Evolutionary conservation across 768 basidiomycete species (phyloP).

Genomic region (Xanthoconium purpureum): DNA sequence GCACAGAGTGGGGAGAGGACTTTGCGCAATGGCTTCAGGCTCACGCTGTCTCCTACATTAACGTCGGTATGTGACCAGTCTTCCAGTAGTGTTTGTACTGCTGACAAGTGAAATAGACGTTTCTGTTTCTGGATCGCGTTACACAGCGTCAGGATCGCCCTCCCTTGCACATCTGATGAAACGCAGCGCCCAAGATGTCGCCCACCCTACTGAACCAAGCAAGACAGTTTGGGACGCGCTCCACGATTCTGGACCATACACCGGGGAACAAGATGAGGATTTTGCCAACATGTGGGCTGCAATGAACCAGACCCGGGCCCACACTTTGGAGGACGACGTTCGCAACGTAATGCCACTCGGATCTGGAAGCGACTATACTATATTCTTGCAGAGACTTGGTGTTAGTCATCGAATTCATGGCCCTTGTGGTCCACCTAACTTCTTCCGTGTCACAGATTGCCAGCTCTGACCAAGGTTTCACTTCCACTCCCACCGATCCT

Average conservation of each 20-base stretch:
- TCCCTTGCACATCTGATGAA: constrained; percentile 61
- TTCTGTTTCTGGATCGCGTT: constrained; percentile 56
- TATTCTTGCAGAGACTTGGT: constrained; percentile 80
- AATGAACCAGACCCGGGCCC: constrained; percentile 24
- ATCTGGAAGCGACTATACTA: constrained; percentile 86
- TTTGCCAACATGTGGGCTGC: constrained; percentile 40
- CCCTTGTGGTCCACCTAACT: background rate
- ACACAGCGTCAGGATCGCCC: constrained; percentile 51
- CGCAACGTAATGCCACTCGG: constrained; percentile 59
- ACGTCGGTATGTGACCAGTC: constrained; percentile 48
- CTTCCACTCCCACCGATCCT: constrained; percentile 44
- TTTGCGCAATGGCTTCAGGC: constrained; percentile 76
- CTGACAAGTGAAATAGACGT: constrained; percentile 37
- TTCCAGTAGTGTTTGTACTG: background rate
- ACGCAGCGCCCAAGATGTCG: constrained; percentile 49
- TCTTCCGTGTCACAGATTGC: constrained; percentile 25
- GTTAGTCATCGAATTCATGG: constrained; percentile 33
- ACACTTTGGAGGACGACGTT: constrained; percentile 29
- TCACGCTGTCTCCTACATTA: constrained; percentile 83
- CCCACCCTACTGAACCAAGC: constrained; percentile 50
- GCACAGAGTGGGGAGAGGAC: constrained; percentile 93
- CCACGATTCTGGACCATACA: constrained; percentile 51
- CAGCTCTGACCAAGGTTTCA: constrained; percentile 32
- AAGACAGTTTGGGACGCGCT: constrained; percentile 60
- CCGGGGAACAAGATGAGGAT: constrained; percentile 41